Base-by-base conservation (phyloP, 805 yeast species). In the Wickerhamiella domercqiae region DNA sequence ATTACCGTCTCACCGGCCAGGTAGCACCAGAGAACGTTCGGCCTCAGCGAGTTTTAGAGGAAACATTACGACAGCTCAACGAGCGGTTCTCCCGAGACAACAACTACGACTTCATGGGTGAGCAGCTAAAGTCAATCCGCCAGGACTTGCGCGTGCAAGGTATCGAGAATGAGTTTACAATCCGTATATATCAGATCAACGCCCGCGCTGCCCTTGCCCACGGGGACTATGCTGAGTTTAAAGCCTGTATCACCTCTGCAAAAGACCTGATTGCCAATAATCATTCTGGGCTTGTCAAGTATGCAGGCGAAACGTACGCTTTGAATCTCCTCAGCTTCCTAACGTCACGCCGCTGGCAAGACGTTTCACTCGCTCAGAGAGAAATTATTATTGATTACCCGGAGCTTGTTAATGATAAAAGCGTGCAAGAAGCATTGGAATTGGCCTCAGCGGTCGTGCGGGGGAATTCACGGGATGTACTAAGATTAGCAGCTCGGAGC, bases 61-160 rank as follows among this genome's bases (percentile, higher is more conserved):
- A 69, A 47, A 67, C 94, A 2, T 59, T 77, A 31, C 61, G 62
- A 17, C 54, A 64, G 34, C 64, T 87, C 5, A 56, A 71, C 43
- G 51, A 59, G 7, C 77, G 75, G 49, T 75, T 72, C 42, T 58
- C 57, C 3, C 59, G 63, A n/a, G 64, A 61, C 32, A 68, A 67
- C 15, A 34, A 32, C 32, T 90, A 90, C 53, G 66, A 75, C 28
- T 87, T 87, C 55, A 57, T 81, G 9, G 78, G 87, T 52, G 90
- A 82, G 55, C 98, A 87, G 58, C 71, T 87, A 52, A 87, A 86
- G 57, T 80, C 96, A 0, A 68, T 90, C 42, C 66, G 98, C 48
- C 98, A 87, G 57, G 98, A 87, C 59, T 59, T 87, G 45, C 80
- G 93, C 2, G 96, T 87, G 7, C 98, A 87, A 59, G 79, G 79